Percentiles rank a stretch among this genome's conserved stretches.
Conservation (phyloP, 768 basidiomycete species). For the Calocera viscosa region DNA sequence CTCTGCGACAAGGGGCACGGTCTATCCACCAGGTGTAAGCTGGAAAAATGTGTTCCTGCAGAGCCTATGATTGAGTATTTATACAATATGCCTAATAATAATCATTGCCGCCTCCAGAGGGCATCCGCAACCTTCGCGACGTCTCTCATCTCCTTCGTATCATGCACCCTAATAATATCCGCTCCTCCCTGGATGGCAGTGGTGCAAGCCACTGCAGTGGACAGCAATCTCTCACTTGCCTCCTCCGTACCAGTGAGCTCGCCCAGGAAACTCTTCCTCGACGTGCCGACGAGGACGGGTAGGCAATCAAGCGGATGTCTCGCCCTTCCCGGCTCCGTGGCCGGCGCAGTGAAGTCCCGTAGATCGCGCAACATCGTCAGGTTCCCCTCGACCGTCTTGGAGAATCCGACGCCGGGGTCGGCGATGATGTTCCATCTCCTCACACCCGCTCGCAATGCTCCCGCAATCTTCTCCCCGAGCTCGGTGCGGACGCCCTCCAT, state of each 20-base stretch:
- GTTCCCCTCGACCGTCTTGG: conserved; percentile 70
- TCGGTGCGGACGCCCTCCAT: conserved; percentile 58
- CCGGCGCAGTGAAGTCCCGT: conserved; percentile 31
- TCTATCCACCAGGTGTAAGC: too few species aligned
- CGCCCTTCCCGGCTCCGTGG: not conserved
- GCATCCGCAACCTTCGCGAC: conserved; percentile 54
- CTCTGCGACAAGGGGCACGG: too few species aligned
- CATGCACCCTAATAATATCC: conserved; percentile 69
- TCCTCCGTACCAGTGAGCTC: conserved; percentile 42
- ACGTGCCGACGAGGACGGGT: conserved; percentile 55
- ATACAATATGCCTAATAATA: not conserved
- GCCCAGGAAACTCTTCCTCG: conserved; percentile 77
- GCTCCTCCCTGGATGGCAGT: conserved; percentile 65
- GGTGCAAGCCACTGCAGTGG: conserved; percentile 64
- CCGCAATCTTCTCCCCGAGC: conserved; percentile 53
- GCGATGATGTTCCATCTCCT: conserved; percentile 78
- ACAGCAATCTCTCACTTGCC: conserved; percentile 52
- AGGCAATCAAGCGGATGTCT: conserved; percentile 13
- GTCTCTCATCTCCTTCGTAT: conserved; percentile 60
- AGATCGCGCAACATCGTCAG: conserved; percentile 48
- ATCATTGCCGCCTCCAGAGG: conserved; percentile 32
- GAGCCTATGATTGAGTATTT: not conserved
- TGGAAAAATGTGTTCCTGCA: too few species aligned
- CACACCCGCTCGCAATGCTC: conserved; percentile 57
- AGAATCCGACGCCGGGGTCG: conserved; percentile 92